A percentile compares a stretch with the other conserved stretches of the same genome.
phyloP scores from a whole-genome alignment of 1,139 yeast species.

The Scheffersomyces stambukii region DNA sequence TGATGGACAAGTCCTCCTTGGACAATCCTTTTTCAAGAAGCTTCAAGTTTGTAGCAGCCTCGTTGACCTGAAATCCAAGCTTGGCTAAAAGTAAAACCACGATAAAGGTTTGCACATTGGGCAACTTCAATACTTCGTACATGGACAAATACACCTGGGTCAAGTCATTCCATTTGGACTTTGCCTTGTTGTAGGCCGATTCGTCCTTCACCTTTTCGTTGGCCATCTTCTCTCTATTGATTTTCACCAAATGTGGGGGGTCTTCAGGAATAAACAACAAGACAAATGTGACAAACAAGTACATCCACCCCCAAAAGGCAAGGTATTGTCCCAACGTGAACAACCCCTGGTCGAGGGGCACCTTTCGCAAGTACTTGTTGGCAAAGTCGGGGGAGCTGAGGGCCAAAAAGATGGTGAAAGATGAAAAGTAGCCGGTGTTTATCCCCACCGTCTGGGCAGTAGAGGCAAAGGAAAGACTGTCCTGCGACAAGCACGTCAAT shows the following conservation, averaged over 20 bases:
- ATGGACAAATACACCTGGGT: slow-evolving; percentile 65
- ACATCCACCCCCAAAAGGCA: slow-evolving; percentile 72
- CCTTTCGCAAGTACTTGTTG: slow-evolving; percentile 67
- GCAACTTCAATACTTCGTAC: slow-evolving; percentile 69
- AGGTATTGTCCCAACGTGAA: slow-evolving; percentile 73
- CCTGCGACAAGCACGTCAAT: slow-evolving; percentile 72
- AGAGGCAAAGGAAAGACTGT: slow-evolving; percentile 86
- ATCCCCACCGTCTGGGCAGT: slow-evolving; percentile 97
- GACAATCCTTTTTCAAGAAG: slow-evolving; percentile 89
- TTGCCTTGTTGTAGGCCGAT: slow-evolving; percentile 22
- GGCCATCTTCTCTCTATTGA: slow-evolving; percentile 37
- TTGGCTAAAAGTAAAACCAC: slow-evolving; percentile 75
- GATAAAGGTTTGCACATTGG: slow-evolving; percentile 74
- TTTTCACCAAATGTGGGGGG: slow-evolving; percentile 46
- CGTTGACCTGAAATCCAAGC: slow-evolving; percentile 93
- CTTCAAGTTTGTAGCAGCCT: slow-evolving; percentile 90
- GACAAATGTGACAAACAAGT: slow-evolving; percentile 57
- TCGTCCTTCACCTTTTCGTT: slow-evolving; percentile 28
- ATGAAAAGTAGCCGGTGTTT: slow-evolving; percentile 86
- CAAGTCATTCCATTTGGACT: slow-evolving; percentile 25
- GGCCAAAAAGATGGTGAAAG: slow-evolving; percentile 88
- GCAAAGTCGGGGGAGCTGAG: slow-evolving; percentile 91
- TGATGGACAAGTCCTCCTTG: slow-evolving; percentile 88
- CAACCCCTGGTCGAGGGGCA: slow-evolving; percentile 62
- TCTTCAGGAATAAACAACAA: slow-evolving; percentile 61